phyloP scores from a whole-genome alignment of 495 filamentous ascomycete genomes.

The Trichoderma orchidacearum region DNA sequence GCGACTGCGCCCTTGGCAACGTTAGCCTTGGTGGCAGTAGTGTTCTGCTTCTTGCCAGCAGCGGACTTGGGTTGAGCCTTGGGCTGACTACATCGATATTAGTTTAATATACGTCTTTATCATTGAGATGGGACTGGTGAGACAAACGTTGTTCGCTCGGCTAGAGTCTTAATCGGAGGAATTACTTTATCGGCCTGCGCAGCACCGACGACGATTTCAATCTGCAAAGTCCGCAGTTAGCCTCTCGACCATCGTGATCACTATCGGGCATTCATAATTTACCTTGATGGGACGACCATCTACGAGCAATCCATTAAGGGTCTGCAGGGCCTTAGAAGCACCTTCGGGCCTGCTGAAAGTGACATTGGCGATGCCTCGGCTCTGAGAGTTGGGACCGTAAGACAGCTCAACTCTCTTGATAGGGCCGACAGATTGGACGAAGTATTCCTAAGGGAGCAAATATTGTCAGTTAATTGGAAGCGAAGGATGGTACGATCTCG shows the following conservation, averaged over 20 bases:
- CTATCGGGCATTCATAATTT: slow-evolving; percentile 5
- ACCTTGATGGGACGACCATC: slow-evolving; percentile 89
- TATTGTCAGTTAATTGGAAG: slow-evolving; percentile 10
- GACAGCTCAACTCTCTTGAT: slow-evolving; percentile 80
- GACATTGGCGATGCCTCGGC: slow-evolving; percentile 67
- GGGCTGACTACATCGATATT: slow-evolving; percentile 26
- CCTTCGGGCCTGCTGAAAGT: slow-evolving; percentile 61
- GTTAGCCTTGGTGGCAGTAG: slow-evolving; percentile 16
- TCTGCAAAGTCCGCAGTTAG: slow-evolving; percentile 34
- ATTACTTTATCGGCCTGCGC: slow-evolving; percentile 48
- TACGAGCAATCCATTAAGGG: slow-evolving; percentile 77
- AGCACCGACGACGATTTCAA: slow-evolving; percentile 79
- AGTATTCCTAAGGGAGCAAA: slow-evolving; percentile 77
- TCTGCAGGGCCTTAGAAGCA: slow-evolving; percentile 65
- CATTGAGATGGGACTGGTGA: background rate
- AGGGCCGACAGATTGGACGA: slow-evolving; percentile 71
- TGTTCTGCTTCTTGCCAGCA: slow-evolving; percentile 48
- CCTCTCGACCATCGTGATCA: background rate
- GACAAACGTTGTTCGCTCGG: slow-evolving; percentile 64
- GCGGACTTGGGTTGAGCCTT: slow-evolving; percentile 79
- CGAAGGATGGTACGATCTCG: background rate
- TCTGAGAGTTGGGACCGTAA: slow-evolving; percentile 82
- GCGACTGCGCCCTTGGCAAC: slow-evolving; percentile 25
- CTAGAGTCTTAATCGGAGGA: slow-evolving; percentile 57
- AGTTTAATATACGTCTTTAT: slow-evolving; percentile 5